Base-by-base conservation (phyloP, 1,139 yeast genomes). In the Blastobotrys illinoisensis region DNA sequence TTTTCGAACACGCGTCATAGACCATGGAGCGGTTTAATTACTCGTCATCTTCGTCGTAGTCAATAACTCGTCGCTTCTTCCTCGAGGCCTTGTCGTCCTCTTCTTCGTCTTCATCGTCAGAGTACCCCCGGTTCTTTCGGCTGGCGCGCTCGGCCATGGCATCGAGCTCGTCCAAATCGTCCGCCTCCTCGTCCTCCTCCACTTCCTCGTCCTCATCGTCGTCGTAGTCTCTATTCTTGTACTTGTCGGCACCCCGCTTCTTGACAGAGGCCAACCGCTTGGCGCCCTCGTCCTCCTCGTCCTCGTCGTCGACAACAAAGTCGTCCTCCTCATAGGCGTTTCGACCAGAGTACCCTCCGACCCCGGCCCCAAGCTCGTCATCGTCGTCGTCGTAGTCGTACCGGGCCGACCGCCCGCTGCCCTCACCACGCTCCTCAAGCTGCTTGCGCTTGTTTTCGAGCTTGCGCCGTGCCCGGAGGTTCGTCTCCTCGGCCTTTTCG, bases 401-500 rank as follows among this genome's bases (percentile, higher is more conserved):
- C 58, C 56, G 53, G 63, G 64, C 3, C 63, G 58, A 4, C 48
- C 64, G 47, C 21, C 26, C 47, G 5, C 26, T 21, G 44, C 47
- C 52, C 73, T 56, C 74, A 69, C 59, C 77, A 74, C 76, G 82
- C 85, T 74, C 91, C 77, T 76, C 83, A 80, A 70, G 85, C 81
- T 71, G 86, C 81, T 67, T 81, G 73, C 58, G 83, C 77, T 72
- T 88, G 82, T 62, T 83, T 52, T 74, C 78, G 11, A 75, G 74
- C 62, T 73, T 72, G 44, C 73, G 65, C 4, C 77, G 67, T n/a
- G 78, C 78, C 47, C 69, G 64, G 44, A 72, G 63, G 50, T 69
- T 71, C 59, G 64, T 62, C 47, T 64, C 81, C 64, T 86, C 96
- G 58, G 82, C 84, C 71, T 83, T 88, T 68, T 89, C 97, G 36